Conservation (phyloP, 257 asterid species). For the Nicotiana sylvestris region DNA sequence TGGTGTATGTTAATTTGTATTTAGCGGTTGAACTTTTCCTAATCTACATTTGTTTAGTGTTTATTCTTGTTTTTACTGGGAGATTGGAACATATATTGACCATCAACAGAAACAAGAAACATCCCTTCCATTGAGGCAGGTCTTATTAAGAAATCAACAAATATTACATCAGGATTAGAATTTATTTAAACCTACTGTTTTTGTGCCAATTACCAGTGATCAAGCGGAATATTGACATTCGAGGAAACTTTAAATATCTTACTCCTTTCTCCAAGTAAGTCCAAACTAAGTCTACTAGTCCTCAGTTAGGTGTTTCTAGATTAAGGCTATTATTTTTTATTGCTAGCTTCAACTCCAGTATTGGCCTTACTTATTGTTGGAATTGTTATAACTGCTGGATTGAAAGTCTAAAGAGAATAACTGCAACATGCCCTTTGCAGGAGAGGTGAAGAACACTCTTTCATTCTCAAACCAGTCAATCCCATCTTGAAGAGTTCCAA, state of each 20-base stretch:
- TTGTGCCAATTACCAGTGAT: neutral
- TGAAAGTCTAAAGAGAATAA: slow-evolving; percentile 16
- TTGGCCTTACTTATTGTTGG: slow-evolving; percentile 8
- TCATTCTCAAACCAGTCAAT: slow-evolving; percentile 82
- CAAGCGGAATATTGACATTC: neutral
- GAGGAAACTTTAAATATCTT: neutral
- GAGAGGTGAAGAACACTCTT: slow-evolving; percentile 99
- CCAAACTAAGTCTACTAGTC: neutral
- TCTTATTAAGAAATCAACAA: neutral
- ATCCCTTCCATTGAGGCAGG: neutral
- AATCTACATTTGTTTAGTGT: no score
- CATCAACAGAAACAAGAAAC: neutral
- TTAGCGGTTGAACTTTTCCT: no score
- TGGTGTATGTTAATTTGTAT: no score
- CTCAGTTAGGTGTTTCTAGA: neutral
- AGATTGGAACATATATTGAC: neutral
- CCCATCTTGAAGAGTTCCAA: slow-evolving; percentile 53
- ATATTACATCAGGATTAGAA: neutral
- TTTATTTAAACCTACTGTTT: neutral
- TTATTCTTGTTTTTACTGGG: neutral
- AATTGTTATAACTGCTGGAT: slow-evolving; percentile 19
- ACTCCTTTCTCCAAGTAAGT: neutral
- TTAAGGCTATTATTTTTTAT: neutral
- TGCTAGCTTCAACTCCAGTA: neutral
- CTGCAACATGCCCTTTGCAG: slow-evolving; percentile 44